Evolutionary conservation across 2,329 filamentous ascomycete species (phyloP), one percentile per base, ranked within the genome.

Genomic region (Alternaria consortialis): DNA sequence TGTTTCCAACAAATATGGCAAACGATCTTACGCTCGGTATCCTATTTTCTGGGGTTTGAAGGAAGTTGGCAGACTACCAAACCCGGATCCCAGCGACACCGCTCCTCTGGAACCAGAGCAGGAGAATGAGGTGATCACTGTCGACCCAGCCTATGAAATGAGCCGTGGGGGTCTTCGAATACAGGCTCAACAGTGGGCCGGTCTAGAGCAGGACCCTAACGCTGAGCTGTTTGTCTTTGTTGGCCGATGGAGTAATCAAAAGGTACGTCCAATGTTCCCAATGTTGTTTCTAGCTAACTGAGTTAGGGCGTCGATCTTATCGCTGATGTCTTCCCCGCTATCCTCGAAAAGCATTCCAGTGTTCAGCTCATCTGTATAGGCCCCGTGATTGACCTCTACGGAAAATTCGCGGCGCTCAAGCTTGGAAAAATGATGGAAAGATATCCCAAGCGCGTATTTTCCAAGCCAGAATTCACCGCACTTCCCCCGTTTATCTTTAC

Each of bases 21-120:
- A 88, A 70, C 85, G 88, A 17, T 88, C 87, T 3, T 88, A 86
- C 72, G 87, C 87, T 48, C 83, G 88, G 44, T 90, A 90, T 72
- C 88, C 88, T 2, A 90, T 90, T 60, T 90, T 91, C 78, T 90
- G 88, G 88, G 86, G 87, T 56, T 75, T 90, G 56, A 85, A 85
- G 67, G 85, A 85, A 72, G 85, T 90, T 55, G 87, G 87, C 17
- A 64, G 66, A 27, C 79, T 90, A 34, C 88, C 88, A 1, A 90
- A 90, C 67, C 88, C 88, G 1, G 88, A 90, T 73, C 88, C 88
- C 4, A 86, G 86, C 1, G 88, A 90, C 74, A 87, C 86, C 20
- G 87, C 83, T 6, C 85, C 85, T 60, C 89, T 86, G 86, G 82
- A 85, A 67, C 84, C 84, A 69, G 81, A 43, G 12, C 23, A 43